Conservation (phyloP, 2,329 filamentous ascomycete species). For the Drechslera avenae region DNA sequence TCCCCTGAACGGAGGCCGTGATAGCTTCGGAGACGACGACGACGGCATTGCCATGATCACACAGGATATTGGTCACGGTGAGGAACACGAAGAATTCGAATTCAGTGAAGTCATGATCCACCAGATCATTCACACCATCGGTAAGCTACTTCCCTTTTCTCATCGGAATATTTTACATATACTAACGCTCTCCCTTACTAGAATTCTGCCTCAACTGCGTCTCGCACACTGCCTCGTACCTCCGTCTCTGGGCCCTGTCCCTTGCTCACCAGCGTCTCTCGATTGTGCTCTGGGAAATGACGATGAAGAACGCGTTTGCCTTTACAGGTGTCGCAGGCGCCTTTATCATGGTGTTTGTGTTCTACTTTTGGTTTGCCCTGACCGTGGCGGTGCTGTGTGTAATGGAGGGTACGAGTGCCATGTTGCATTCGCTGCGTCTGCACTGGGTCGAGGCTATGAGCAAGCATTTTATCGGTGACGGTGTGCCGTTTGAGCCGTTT, state of each 20-base stretch:
- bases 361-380: slow-evolving; percentile 89
- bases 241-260: slow-evolving; percentile 96
- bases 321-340: slow-evolving; percentile 71
- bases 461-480: slow-evolving; percentile 93
- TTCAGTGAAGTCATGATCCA: slow-evolving; percentile 98
- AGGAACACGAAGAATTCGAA: slow-evolving; percentile 95
- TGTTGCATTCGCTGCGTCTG: slow-evolving; percentile 88
- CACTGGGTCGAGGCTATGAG: slow-evolving; percentile 99
- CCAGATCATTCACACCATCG: slow-evolving; percentile 97
- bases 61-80: slow-evolving; percentile 72
- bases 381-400: slow-evolving; percentile 81
- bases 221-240: slow-evolving; percentile 97
- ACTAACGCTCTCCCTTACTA: slow-evolving; percentile 46
- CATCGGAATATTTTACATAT: background rate
- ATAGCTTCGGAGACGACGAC: slow-evolving; percentile 74
- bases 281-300: slow-evolving; percentile 96
- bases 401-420: slow-evolving; percentile 95
- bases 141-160: slow-evolving; percentile 59
- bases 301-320: slow-evolving; percentile 75
- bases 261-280: slow-evolving; percentile 98
- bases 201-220: slow-evolving; percentile 99
- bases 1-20: slow-evolving; percentile 63
- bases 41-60: slow-evolving; percentile 88
- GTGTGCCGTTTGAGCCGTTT: slow-evolving; percentile 84
- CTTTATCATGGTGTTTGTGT: slow-evolving; percentile 79